Percentiles rank a stretch among this genome's conserved stretches.
Conservation (phyloP, 2,329 filamentous ascomycete genomes). For the Penicillium occitanis region DNA sequence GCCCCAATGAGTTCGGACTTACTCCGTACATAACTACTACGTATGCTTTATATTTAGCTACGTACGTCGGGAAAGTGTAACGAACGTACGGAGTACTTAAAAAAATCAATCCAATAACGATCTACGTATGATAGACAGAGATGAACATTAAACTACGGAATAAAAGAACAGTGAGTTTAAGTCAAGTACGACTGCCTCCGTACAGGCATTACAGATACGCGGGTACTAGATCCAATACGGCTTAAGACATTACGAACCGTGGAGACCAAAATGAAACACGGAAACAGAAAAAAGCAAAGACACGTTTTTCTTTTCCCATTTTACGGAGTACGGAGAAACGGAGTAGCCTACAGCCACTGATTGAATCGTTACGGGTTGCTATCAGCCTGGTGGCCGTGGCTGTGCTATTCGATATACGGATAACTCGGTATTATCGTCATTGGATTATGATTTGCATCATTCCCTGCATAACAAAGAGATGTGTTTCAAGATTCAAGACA, state of each 20-base stretch:
- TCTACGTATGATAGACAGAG: neutral
- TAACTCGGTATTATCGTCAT: neutral
- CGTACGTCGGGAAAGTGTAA: neutral
- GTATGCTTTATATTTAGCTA: neutral
- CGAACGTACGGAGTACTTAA: neutral
- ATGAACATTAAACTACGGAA: neutral
- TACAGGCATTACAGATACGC: neutral
- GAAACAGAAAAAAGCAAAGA: neutral
- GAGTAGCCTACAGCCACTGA: neutral
- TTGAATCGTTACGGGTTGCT: neutral
- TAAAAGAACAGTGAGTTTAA: neutral
- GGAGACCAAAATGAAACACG: conserved; percentile 1
- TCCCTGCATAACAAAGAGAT: neutral
- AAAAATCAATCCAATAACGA: neutral
- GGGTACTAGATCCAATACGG: neutral
- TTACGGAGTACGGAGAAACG: neutral
- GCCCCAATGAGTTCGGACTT: neutral
- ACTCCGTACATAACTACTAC: neutral
- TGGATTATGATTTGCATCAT: neutral
- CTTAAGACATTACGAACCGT: neutral
- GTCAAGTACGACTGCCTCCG: neutral
- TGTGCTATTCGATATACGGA: neutral
- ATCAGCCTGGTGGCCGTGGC: conserved; percentile 1
- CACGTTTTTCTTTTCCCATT: neutral
- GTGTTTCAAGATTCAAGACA: neutral